Evolutionary conservation across 2,329 filamentous ascomycete genomes (phyloP).

Genomic region (Aspergillus cejpii): DNA sequence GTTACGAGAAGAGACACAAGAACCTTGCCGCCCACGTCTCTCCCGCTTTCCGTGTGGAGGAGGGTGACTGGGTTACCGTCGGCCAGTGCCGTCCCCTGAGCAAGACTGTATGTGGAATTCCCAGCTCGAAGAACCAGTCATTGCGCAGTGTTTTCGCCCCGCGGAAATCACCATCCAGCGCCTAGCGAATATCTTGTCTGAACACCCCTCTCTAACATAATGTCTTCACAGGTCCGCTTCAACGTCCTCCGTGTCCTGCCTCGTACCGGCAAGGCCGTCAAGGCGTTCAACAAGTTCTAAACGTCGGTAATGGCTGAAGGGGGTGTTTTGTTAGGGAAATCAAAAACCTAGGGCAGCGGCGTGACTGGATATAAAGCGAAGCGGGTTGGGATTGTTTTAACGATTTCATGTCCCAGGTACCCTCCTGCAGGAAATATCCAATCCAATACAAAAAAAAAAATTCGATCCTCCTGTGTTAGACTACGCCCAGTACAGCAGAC

Average conservation of each 20-base stretch:
- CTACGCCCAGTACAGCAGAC: constrained; percentile 18
- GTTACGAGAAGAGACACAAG: constrained; percentile 99
- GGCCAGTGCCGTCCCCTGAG: constrained; percentile 98
- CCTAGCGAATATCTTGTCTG: neutral
- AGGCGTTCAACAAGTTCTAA: constrained; percentile 99
- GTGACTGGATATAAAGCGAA: constrained; percentile 36
- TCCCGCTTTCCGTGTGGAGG: constrained; percentile 99
- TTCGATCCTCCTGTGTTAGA: constrained; percentile 29
- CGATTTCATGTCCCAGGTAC: constrained; percentile 39
- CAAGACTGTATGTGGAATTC: constrained; percentile 81
- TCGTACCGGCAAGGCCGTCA: constrained; percentile 93
- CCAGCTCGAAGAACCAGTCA: neutral
- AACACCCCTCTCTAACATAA: constrained; percentile 15
- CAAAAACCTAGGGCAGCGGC: constrained; percentile 34
- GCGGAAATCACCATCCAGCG: neutral
- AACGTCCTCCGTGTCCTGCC: constrained; percentile 98
- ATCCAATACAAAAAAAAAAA: constrained; percentile 38
- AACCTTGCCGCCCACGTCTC: constrained; percentile 99
- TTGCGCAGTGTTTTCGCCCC: neutral
- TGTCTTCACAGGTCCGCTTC: constrained; percentile 77
- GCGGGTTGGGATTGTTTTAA: constrained; percentile 35
- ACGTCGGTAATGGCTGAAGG: constrained; percentile 26
- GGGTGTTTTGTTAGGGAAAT: constrained; percentile 28
- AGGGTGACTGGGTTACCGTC: constrained; percentile 98
- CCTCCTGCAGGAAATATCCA: constrained; percentile 38